Conservation (phyloP, 140 eudicot species). For the Senecio squalidus region DNA sequence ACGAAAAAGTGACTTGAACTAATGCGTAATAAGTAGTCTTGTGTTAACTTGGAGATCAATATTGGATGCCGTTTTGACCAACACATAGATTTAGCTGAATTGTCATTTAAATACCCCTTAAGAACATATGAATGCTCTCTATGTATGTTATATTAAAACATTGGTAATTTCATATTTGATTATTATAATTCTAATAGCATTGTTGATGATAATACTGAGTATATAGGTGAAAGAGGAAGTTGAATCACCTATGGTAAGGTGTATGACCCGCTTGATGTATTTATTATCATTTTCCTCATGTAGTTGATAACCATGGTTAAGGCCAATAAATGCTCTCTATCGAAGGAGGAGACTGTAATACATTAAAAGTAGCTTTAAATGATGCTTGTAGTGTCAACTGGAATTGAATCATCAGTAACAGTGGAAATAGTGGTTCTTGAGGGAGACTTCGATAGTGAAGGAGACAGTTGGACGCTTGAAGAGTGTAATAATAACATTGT, state of each 20-base stretch:
- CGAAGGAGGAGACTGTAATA: conserved; percentile 73
- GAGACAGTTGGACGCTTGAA: conserved; percentile 68
- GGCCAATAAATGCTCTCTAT: conserved; percentile 26
- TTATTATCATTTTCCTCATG: neutral
- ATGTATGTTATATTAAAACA: no score
- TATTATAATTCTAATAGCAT: no score
- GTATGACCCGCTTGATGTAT: conserved; percentile 25
- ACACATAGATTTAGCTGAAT: neutral
- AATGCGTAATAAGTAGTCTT: no score
- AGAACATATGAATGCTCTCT: no score
- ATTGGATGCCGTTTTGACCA: neutral
- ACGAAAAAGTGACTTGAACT: no score
- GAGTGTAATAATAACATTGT: conserved; percentile 75
- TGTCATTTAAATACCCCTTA: no score
- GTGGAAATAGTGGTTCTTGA: conserved; percentile 96
- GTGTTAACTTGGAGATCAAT: conserved; percentile 6
- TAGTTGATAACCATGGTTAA: conserved; percentile 10
- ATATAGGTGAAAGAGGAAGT: conserved; percentile 95
- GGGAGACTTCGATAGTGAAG: conserved; percentile 86
- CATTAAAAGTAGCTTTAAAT: conserved; percentile 58
- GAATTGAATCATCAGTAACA: conserved; percentile 54
- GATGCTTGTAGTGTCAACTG: conserved; percentile 58
- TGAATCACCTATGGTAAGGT: conserved; percentile 69
- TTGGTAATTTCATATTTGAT: no score
- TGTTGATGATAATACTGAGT: conserved; percentile 4